Base-by-base conservation (phyloP, 768 basidiomycete species). In the Auricularia sp. region DNA sequence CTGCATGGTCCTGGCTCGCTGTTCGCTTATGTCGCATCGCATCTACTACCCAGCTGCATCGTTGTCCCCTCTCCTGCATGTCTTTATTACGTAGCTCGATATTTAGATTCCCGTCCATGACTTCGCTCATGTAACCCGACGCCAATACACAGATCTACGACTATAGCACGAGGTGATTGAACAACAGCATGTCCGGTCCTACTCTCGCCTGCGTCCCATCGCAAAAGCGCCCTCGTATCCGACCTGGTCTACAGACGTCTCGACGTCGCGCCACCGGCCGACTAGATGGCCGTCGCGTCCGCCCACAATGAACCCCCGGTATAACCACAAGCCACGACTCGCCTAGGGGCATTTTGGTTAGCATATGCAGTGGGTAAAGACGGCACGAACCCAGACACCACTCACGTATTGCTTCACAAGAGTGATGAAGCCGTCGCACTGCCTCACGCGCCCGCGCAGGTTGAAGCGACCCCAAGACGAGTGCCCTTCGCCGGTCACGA, bases 391-490 rank as follows among this genome's bases (percentile, higher is more conserved):
- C 44, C 13, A 36, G 44, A 64, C 51, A 35, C 62, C 35, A 73
- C 82, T 59, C 73, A 92, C 91, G 72, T 94, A 94, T 82, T 91
- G 86, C 72, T 94, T 94, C n/a, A 82, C 84, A 8, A 94, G 72
- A 67, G 83, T 89, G 62, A 94, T 80, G 68, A 92, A 83, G 7
- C 92, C 92, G 72, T 94, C 92, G 70, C 82, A 85, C 16, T 87
- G 83, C 64, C 93, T 79, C n/a, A 95, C 82, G 18, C 92, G 83
- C 44, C 93, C 92, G 3, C 87, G 76, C 33, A 95, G 74, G 65
- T 81, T 86, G 75, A 94, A 95, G 68, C 90, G 86, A 29, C 93
- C 92, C 92, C 92, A 95, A 14, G 91, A 86, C 7, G 92, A 94
- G 75, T 94, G 93, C 3, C 92, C 92, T 79, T 92, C 89, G 71